phyloP scores from a whole-genome alignment of 192 early-diverging fungal genomes.

The Martensiomyces pterosporus region DNA sequence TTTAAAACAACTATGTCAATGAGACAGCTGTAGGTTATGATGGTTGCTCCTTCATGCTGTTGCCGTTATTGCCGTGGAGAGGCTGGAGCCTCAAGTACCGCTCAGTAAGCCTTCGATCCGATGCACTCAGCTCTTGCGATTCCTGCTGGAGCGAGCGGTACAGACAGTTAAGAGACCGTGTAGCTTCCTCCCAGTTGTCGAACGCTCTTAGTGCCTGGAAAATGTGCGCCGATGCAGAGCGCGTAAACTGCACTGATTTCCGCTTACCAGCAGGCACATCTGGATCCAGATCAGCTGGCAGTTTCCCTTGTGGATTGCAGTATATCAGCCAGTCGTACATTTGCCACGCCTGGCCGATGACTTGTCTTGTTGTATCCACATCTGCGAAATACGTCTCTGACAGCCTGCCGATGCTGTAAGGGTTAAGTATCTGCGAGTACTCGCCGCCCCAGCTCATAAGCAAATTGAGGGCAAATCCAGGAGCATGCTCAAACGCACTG shows the following conservation, averaged over 20 bases:
- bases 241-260: not conserved
- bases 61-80: no score
- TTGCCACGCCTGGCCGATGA: constrained; percentile 31
- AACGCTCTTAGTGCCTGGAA: constrained; percentile 9
- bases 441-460: constrained; percentile 35
- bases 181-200: constrained; percentile 16
- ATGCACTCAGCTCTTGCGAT: not conserved
- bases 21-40: not conserved
- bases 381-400: constrained; percentile 14
- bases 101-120: constrained; percentile 12
- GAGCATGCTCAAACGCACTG: constrained; percentile 23
- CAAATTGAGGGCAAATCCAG: constrained; percentile 30
- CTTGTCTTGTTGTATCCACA: constrained; percentile 1
- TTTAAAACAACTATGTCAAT: not conserved
- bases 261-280: not conserved
- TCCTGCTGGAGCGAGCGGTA: not conserved
- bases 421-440: constrained; percentile 12
- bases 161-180: constrained; percentile 3
- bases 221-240: constrained; percentile 9
- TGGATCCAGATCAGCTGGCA: constrained; percentile 1
- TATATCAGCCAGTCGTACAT: constrained; percentile 34
- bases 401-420: constrained; percentile 2
- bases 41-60: not conserved
- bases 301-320: constrained; percentile 6
- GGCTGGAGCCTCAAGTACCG: constrained; percentile 4